Conservation (phyloP, 1,139 yeast species). For the Spencermartinsiella ligniputridi region DNA sequence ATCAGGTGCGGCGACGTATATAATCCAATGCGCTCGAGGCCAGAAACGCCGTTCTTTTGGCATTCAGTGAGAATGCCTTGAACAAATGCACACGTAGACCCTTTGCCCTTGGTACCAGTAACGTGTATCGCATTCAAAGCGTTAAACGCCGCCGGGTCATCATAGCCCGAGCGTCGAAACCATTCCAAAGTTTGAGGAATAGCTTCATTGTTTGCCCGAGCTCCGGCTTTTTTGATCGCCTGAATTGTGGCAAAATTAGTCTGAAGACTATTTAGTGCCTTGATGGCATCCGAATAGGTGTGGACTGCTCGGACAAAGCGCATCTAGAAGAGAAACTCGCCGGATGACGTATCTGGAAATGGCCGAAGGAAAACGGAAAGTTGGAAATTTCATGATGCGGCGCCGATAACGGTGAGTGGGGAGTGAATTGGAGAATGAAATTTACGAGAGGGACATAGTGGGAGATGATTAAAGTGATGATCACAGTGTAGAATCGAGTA, state of each 20-base stretch:
- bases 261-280: slow-evolving; percentile 79
- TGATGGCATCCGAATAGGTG: slow-evolving; percentile 51
- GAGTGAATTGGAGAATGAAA: too few species aligned
- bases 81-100: slow-evolving; percentile 94
- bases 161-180: slow-evolving; percentile 81
- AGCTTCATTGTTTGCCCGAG: slow-evolving; percentile 61
- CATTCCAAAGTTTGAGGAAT: slow-evolving; percentile 89
- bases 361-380: too few species aligned
- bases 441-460: too few species aligned
- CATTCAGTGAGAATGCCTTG: slow-evolving; percentile 75
- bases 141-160: slow-evolving; percentile 52
- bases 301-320: slow-evolving; percentile 5
- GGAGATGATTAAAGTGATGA: too few species aligned
- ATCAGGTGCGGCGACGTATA: slow-evolving; percentile 95
- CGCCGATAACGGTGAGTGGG: too few species aligned
- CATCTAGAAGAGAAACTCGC: too few species aligned
- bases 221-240: slow-evolving; percentile 70
- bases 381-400: background rate
- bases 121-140: slow-evolving; percentile 78
- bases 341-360: background rate
- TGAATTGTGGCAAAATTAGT: slow-evolving; percentile 88
- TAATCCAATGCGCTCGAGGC: slow-evolving; percentile 64
- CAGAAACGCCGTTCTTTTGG: slow-evolving; percentile 19
- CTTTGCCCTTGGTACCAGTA: slow-evolving; percentile 98
- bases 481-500: too few species aligned